These are phyloP conservation scores for Penicillium turbatum DNA, from an alignment of 495 filamentous ascomycete species.

Conservation along the genomic window DNA sequence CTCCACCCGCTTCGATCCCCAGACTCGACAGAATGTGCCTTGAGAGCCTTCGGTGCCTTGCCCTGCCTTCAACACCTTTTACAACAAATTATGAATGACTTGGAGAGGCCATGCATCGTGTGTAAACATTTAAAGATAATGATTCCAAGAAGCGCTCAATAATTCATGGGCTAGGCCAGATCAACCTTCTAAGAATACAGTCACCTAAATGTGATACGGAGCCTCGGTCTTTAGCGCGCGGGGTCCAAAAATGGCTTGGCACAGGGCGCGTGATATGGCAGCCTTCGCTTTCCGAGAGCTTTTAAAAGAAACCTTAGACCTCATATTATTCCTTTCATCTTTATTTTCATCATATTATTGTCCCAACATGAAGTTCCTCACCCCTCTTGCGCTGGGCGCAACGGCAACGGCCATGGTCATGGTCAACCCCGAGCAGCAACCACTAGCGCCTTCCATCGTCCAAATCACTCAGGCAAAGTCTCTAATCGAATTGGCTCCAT, in stretches of 20 bases:
- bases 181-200: neutral
- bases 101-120: neutral
- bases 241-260: slow-evolving; percentile 25
- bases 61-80: neutral
- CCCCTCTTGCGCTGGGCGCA: slow-evolving; percentile 32
- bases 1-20: slow-evolving; percentile 19
- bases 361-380: slow-evolving; percentile 30
- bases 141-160: neutral
- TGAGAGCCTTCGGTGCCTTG: neutral
- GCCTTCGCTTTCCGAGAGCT: neutral
- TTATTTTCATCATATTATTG: neutral
- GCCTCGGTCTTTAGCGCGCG: slow-evolving; percentile 8
- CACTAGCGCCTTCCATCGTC: slow-evolving; percentile 29
- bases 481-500: slow-evolving; percentile 85
- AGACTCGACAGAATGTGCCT: neutral
- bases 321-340: neutral
- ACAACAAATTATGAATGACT: neutral
- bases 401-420: slow-evolving; percentile 30
- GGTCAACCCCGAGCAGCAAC: slow-evolving; percentile 38
- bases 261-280: slow-evolving; percentile 11
- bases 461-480: slow-evolving; percentile 50
- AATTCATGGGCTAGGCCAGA: neutral
- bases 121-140: neutral
- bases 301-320: slow-evolving; percentile 2
- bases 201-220: slow-evolving; percentile 1